A percentile compares a stretch with the other conserved stretches of the same genome.
These are phyloP conservation scores for Butyriboletus loyo DNA, from an alignment of 768 basidiomycete genomes.

Conservation along the genomic window DNA sequence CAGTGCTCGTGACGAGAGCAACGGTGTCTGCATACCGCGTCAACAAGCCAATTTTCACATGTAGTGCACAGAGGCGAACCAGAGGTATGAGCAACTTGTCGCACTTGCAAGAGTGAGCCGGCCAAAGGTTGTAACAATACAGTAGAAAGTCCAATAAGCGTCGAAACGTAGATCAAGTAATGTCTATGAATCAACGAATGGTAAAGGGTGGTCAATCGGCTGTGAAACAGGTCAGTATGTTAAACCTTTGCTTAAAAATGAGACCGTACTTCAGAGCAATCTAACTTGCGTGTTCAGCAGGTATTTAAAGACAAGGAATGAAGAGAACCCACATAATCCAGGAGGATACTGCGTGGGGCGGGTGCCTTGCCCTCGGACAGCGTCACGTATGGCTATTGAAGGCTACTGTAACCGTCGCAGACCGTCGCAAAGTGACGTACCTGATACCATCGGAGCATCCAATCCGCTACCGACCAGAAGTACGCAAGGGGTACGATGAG, in stretches of 20 bases:
- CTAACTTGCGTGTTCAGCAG: constrained; percentile 27
- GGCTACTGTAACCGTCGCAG: constrained; percentile 4
- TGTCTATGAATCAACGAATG: constrained; percentile 51
- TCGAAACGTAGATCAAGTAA: constrained; percentile 51
- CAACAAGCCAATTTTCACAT: constrained; percentile 1
- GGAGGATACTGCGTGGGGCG: constrained; percentile 58
- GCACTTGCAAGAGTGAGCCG: constrained; percentile 31
- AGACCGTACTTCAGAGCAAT: constrained; percentile 40
- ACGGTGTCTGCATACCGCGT: constrained; percentile 27
- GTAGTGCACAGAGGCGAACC: constrained; percentile 8
- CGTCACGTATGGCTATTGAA: constrained; percentile 56
- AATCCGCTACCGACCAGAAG: constrained; percentile 52
- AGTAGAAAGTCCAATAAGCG: constrained; percentile 43
- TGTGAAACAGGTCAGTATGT: constrained; percentile 22
- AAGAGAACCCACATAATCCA: constrained; percentile 55
- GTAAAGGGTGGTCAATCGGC: constrained; percentile 43
- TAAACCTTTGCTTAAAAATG: neutral
- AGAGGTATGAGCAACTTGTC: constrained; percentile 16
- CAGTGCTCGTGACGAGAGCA: constrained; percentile 39
- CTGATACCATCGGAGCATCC: constrained; percentile 55
- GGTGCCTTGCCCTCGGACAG: constrained; percentile 50
- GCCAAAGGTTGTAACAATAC: constrained; percentile 59
- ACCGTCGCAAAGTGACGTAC: constrained; percentile 32
- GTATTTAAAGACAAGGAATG: neutral
- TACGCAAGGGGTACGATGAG: constrained; percentile 48